A percentile compares a stretch with the other conserved stretches of the same genome.
These are phyloP conservation scores for Senecio squalidus DNA, from an alignment of 140 eudicot genomes.

Conservation along the genomic window DNA sequence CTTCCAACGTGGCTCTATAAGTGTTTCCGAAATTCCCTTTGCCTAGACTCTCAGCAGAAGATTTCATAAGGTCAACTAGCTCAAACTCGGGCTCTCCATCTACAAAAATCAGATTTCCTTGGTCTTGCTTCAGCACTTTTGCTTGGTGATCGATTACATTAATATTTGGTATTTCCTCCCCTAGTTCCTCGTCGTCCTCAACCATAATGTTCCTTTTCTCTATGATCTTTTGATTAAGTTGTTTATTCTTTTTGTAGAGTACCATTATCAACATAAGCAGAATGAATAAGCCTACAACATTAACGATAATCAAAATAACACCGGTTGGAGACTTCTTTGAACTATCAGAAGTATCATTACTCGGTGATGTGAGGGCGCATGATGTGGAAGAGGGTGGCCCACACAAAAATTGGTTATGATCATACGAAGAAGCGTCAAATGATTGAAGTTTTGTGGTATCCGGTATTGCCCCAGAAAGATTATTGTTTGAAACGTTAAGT, in stretches of 20 bases:
- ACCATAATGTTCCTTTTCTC: not conserved
- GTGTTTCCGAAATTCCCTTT: constrained; percentile 69
- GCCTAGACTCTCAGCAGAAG: constrained; percentile 80
- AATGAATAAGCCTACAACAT: constrained; percentile 33
- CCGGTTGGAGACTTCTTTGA: constrained; percentile 15
- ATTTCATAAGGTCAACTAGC: constrained; percentile 58
- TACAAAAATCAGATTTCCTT: constrained; percentile 41
- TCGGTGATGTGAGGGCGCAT: constrained; percentile 22
- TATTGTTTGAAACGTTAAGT: constrained; percentile 53
- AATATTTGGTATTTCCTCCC: constrained; percentile 17
- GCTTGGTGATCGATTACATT: constrained; percentile 7
- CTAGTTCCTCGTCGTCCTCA: constrained; percentile 17
- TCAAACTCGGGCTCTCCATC: constrained; percentile 49
- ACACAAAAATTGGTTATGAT: constrained; percentile 37
- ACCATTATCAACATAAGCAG: constrained; percentile 28
- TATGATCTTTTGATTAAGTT: constrained; percentile 24
- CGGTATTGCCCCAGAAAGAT: constrained; percentile 53
- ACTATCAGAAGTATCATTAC: not conserved
- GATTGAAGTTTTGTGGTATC: constrained; percentile 35
- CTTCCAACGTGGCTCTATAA: constrained; percentile 55
- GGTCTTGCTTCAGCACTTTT: constrained; percentile 19
- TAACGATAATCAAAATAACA: constrained; percentile 22
- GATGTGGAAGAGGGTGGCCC: constrained; percentile 42
- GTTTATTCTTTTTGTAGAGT: constrained; percentile 43
- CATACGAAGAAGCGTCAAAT: constrained; percentile 31